Conservation (phyloP, 495 filamentous ascomycete genomes). For the Astrothelium subdiscretum region DNA sequence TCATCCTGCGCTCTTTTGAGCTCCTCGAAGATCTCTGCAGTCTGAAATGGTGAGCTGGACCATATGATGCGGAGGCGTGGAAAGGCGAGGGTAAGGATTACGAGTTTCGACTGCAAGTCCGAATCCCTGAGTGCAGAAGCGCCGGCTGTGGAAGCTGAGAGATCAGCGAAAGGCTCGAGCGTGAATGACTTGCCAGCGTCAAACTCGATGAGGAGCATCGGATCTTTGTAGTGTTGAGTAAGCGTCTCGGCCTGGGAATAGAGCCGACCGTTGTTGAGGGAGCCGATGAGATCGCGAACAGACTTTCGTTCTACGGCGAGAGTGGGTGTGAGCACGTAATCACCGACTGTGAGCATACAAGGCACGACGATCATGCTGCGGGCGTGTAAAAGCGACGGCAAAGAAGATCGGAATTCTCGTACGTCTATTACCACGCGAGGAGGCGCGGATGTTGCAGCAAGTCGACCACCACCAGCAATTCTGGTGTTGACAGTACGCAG, state of each 20-base stretch:
- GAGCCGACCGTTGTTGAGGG: slow-evolving; percentile 80
- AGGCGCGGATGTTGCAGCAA: slow-evolving; percentile 82
- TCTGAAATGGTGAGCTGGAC: slow-evolving; percentile 89
- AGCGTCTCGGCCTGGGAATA: slow-evolving; percentile 91
- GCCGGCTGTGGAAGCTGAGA: slow-evolving; percentile 52
- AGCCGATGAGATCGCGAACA: slow-evolving; percentile 78
- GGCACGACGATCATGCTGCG: slow-evolving; percentile 76
- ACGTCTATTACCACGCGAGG: slow-evolving; percentile 91
- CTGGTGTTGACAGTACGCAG: slow-evolving; percentile 92
- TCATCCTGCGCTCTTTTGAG: slow-evolving; percentile 80
- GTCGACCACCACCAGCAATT: slow-evolving; percentile 83
- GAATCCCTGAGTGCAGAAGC: slow-evolving; percentile 40
- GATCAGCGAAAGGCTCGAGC: slow-evolving; percentile 79
- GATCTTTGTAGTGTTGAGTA: slow-evolving; percentile 80
- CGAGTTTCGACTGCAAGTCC: slow-evolving; percentile 84
- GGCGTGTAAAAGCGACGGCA: slow-evolving; percentile 85
- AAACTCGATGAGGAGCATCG: slow-evolving; percentile 93
- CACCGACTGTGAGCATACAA: slow-evolving; percentile 90
- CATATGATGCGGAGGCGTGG: slow-evolving; percentile 83
- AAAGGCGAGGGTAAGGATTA: slow-evolving; percentile 86
- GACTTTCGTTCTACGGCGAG: slow-evolving; percentile 95
- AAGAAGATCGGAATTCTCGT: slow-evolving; percentile 85
- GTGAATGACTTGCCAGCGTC: slow-evolving; percentile 96
- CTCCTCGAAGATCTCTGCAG: slow-evolving; percentile 90
- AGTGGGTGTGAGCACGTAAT: slow-evolving; percentile 82